A percentile compares a stretch with the other conserved stretches of the same genome.
Evolutionary conservation across 805 yeast species (phyloP).

Genomic region (Candida ulmi): DNA sequence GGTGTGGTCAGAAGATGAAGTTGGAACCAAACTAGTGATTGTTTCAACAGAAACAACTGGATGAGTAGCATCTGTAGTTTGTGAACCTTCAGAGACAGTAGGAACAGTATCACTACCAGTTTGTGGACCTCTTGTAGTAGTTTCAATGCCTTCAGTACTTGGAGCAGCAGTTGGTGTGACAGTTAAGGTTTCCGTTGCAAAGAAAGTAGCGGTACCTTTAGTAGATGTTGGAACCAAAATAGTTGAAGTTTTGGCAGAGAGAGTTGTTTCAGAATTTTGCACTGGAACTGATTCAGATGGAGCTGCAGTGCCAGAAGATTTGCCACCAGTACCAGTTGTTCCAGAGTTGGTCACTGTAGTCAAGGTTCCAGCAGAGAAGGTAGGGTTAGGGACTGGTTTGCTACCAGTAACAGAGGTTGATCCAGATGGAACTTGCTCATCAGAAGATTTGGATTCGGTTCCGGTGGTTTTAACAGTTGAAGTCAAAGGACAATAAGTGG

Average conservation of each 20-base stretch:
- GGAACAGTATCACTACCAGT: background rate
- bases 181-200: background rate
- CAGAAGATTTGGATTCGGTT: too few species aligned
- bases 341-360: background rate
- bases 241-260: background rate
- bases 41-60: too few species aligned
- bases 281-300: too few species aligned
- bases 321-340: background rate
- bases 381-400: background rate
- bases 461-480: too few species aligned
- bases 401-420: background rate
- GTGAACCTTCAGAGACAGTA: background rate
- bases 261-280: too few species aligned
- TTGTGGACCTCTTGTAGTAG: conserved; percentile 1
- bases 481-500: conserved; percentile 9
- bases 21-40: too few species aligned
- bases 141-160: background rate
- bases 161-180: conserved; percentile 1
- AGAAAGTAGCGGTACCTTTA: background rate
- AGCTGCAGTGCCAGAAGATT: background rate
- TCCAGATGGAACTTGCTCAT: too few species aligned
- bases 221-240: background rate
- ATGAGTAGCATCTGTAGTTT: background rate
- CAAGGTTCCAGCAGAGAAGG: too few species aligned
- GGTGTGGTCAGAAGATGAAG: background rate